Conservation (phyloP, 2,329 filamentous ascomycete genomes). For the Apiospora koreana region DNA sequence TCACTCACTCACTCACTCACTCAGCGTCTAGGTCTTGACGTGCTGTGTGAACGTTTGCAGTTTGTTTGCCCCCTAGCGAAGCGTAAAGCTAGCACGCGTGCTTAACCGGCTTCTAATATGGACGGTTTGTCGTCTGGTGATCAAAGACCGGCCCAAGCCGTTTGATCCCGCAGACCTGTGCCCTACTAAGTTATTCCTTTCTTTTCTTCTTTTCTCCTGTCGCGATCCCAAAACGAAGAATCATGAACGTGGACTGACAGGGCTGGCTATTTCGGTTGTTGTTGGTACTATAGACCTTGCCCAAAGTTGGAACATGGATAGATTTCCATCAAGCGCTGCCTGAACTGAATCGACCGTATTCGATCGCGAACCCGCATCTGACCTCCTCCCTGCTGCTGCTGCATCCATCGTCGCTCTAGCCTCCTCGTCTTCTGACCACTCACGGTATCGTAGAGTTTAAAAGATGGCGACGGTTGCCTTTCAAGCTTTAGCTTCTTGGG, state of each 20-base stretch:
- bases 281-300: not conserved
- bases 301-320: not conserved
- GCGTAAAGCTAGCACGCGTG: not conserved
- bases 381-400: not conserved
- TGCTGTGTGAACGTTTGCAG: not conserved
- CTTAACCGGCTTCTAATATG: not conserved
- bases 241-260: not conserved
- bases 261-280: not conserved
- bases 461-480: not conserved
- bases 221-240: not conserved
- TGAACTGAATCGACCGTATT: not conserved
- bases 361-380: not conserved
- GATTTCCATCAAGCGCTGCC: not conserved
- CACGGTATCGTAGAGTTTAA: not conserved
- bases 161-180: slow-evolving; percentile 6
- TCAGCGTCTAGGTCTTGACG: not conserved
- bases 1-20: too few species aligned
- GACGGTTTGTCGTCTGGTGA: not conserved
- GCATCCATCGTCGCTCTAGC: not conserved
- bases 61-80: not conserved
- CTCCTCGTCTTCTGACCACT: not conserved
- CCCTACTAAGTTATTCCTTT: not conserved
- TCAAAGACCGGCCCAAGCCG: not conserved
- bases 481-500: not conserved
- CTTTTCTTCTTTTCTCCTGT: not conserved